Conservation (phyloP, 805 yeast species). For the Candida vartiovaarae region DNA sequence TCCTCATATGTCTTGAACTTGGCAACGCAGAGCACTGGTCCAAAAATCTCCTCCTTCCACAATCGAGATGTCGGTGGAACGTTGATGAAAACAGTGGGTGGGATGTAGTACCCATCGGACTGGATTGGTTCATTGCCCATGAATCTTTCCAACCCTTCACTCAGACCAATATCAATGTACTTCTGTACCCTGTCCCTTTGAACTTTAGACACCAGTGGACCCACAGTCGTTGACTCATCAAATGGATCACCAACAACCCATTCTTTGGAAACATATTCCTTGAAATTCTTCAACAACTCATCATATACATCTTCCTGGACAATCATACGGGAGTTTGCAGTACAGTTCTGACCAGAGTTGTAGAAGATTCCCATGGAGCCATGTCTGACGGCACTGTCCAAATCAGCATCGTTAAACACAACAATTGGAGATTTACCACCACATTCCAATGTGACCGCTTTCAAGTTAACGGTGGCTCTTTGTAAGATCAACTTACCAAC, state of each 20-base stretch:
- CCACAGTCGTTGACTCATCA: conserved; percentile 40
- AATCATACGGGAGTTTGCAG: conserved; percentile 57
- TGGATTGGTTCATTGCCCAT: conserved; percentile 30
- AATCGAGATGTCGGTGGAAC: conserved; percentile 59
- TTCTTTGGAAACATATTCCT: conserved; percentile 36
- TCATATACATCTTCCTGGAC: conserved; percentile 52
- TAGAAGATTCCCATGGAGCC: conserved; percentile 57
- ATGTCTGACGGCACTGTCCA: conserved; percentile 63
- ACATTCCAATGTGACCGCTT: conserved; percentile 61
- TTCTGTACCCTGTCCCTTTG: conserved; percentile 47
- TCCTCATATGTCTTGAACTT: conserved; percentile 63
- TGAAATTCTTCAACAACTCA: conserved; percentile 38
- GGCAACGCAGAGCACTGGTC: conserved; percentile 72
- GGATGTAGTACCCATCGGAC: conserved; percentile 51
- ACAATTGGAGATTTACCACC: conserved; percentile 69
- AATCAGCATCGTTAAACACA: conserved; percentile 55
- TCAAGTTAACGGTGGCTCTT: conserved; percentile 53
- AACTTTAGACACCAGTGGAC: conserved; percentile 53
- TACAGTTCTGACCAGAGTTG: conserved; percentile 64
- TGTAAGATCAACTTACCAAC: conserved; percentile 62
- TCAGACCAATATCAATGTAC: conserved; percentile 38
- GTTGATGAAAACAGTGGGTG: conserved; percentile 73
- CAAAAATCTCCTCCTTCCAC: conserved; percentile 78
- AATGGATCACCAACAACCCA: conserved; percentile 47
- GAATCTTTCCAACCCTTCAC: conserved; percentile 36